Conservation (phyloP, 129 eudicot species). For the Arctium lappa region DNA sequence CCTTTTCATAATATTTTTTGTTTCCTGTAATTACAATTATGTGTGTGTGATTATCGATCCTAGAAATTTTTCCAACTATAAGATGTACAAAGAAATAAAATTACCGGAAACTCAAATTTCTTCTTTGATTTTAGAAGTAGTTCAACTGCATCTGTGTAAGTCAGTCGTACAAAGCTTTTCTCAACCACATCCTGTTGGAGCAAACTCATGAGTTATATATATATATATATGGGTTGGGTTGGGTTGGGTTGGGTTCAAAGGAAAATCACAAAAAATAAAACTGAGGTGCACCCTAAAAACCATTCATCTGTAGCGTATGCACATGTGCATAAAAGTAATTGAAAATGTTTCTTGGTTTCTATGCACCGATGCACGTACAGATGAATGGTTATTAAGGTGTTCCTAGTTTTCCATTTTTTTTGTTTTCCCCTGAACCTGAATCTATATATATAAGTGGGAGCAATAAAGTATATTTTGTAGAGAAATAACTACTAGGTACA, state of each 20-base stretch:
- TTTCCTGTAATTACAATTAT: background rate
- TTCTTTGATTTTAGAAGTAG: conserved; percentile 74
- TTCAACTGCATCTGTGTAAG: conserved; percentile 89
- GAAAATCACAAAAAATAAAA: too few species aligned
- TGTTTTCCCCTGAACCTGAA: too few species aligned
- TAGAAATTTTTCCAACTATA: background rate
- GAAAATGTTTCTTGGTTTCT: too few species aligned
- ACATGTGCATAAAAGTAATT: too few species aligned
- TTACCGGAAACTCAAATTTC: conserved; percentile 93
- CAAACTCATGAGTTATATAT: conserved; percentile 12
- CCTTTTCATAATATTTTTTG: too few species aligned
- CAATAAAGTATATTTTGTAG: background rate
- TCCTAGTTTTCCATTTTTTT: too few species aligned
- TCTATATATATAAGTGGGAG: background rate
- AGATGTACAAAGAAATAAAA: conserved; percentile 2
- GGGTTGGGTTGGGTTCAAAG: too few species aligned
- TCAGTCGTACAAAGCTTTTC: conserved; percentile 76
- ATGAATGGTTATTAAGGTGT: too few species aligned
- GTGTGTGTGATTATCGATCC: background rate
- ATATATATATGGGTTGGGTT: too few species aligned
- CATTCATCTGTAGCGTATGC: too few species aligned
- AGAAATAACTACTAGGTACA: conserved; percentile 14
- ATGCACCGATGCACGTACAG: too few species aligned
- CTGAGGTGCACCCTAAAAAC: too few species aligned
- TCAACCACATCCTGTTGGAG: conserved; percentile 78